phyloP scores from a whole-genome alignment of 371 early-diverging fungal genomes.

The Mucor lusitanicus region DNA sequence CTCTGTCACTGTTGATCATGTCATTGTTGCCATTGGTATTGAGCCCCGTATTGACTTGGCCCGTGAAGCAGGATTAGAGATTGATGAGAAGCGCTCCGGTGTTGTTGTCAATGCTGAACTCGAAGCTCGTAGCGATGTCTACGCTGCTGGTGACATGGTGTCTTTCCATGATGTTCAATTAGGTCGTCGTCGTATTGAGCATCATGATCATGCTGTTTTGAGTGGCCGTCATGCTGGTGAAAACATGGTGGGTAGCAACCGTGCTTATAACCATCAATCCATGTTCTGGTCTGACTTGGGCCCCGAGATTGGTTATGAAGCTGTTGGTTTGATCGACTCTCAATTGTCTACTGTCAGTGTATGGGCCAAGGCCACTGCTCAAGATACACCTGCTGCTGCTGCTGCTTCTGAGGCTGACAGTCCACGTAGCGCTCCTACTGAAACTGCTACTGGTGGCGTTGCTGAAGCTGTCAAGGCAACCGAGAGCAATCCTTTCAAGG shows the following conservation, averaged over 20 bases:
- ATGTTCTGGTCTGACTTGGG: slow-evolving; percentile 85
- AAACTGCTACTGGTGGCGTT: slow-evolving; percentile 31
- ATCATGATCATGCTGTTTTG: slow-evolving; percentile 74
- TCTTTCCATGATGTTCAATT: slow-evolving; percentile 76
- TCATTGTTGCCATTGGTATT: slow-evolving; percentile 75
- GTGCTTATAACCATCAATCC: slow-evolving; percentile 73
- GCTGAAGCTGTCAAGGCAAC: slow-evolving; percentile 35
- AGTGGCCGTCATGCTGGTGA: slow-evolving; percentile 73
- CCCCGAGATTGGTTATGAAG: slow-evolving; percentile 76
- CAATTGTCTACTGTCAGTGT: slow-evolving; percentile 68
- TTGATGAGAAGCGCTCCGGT: slow-evolving; percentile 69
- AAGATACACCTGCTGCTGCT: slow-evolving; percentile 51
- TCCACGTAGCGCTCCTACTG: slow-evolving; percentile 35
- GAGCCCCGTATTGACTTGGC: slow-evolving; percentile 72
- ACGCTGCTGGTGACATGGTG: slow-evolving; percentile 76
- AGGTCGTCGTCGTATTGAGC: slow-evolving; percentile 79
- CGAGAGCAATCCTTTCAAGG: slow-evolving; percentile 23
- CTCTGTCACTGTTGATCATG: slow-evolving; percentile 61
- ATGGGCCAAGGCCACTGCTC: slow-evolving; percentile 68
- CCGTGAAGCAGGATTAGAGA: slow-evolving; percentile 67
- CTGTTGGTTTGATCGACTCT: slow-evolving; percentile 73
- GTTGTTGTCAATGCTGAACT: slow-evolving; percentile 78
- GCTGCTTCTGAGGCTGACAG: slow-evolving; percentile 39
- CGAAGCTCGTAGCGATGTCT: slow-evolving; percentile 73
- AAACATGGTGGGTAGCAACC: slow-evolving; percentile 66